phyloP scores from a whole-genome alignment of 768 basidiomycete species.

The Tremella mesenterica region DNA sequence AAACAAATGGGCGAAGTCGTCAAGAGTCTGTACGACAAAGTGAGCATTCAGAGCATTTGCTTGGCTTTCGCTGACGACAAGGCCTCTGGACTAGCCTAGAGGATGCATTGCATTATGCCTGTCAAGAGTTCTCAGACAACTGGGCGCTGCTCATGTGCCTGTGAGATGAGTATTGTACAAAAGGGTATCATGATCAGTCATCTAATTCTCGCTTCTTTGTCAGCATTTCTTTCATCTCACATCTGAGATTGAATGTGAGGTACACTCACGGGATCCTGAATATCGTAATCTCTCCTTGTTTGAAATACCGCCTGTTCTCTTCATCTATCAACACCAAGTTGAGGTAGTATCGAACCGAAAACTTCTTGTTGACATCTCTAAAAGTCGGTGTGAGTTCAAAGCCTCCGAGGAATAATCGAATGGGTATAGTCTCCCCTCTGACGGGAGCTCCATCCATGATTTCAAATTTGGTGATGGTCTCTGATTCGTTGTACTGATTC shows the following conservation, averaged over 20 bases:
- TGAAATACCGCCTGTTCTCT: conserved; percentile 95
- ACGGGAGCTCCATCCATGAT: conserved; percentile 99
- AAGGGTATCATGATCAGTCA: too few relatives aligned
- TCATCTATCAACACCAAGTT: conserved; percentile 96
- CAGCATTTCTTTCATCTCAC: too few relatives aligned
- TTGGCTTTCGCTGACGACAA: neutral
- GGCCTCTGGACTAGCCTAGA: neutral
- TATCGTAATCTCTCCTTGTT: conserved; percentile 91
- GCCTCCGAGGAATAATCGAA: conserved; percentile 91
- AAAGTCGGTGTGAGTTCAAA: conserved; percentile 98
- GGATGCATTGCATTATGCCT: conserved; percentile 4
- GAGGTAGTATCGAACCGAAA: conserved; percentile 91
- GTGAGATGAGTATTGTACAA: too few relatives aligned
- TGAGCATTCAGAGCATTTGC: conserved; percentile 8
- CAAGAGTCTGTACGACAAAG: conserved; percentile 83
- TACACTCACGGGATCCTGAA: conserved; percentile 63
- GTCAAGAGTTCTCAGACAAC: too few relatives aligned
- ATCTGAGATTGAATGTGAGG: neutral
- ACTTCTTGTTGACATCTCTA: conserved; percentile 98
- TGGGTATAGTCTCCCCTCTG: conserved; percentile 97
- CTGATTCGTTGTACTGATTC: conserved; percentile 98
- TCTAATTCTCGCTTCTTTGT: neutral
- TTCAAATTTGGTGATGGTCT: conserved; percentile 98
- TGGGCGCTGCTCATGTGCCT: too few relatives aligned
- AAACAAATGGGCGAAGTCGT: conserved; percentile 91